A percentile compares a stretch with the other conserved stretches of the same genome.
Conservation (phyloP, 805 yeast species). For the Yarrowia divulgata region DNA sequence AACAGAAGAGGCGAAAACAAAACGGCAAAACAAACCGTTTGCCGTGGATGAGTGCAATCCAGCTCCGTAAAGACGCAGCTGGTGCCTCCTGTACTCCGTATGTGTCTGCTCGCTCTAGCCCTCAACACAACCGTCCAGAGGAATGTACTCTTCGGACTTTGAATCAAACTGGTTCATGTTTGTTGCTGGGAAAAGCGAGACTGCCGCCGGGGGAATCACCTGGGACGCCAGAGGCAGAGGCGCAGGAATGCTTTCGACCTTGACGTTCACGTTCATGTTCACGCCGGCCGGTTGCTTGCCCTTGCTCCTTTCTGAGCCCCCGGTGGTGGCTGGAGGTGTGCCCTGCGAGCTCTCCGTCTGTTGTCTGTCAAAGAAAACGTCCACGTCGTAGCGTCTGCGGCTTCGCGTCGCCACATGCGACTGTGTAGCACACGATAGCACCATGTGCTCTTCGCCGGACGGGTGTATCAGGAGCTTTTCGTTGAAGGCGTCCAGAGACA, state of each 20-base stretch:
- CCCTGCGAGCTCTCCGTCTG: background rate
- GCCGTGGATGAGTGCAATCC: too few relatives aligned
- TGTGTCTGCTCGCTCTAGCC: background rate
- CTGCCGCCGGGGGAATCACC: background rate
- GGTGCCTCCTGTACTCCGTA: too few relatives aligned
- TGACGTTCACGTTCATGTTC: background rate
- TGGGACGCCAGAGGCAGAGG: background rate
- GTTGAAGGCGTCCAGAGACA: constrained; percentile 35
- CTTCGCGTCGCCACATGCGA: constrained; percentile 33
- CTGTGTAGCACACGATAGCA: constrained; percentile 20
- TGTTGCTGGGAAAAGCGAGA: constrained; percentile 23
- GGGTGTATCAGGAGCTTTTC: constrained; percentile 34
- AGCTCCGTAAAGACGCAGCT: too few relatives aligned
- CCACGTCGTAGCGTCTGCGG: constrained; percentile 34
- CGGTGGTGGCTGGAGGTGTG: background rate
- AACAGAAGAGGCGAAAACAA: too few relatives aligned
- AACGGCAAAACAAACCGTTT: too few relatives aligned
- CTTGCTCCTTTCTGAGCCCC: background rate
- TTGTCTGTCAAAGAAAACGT: constrained; percentile 32
- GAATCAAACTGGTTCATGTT: constrained; percentile 38
- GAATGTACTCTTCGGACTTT: constrained; percentile 30
- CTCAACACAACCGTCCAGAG: constrained; percentile 18
- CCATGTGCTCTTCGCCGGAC: constrained; percentile 32
- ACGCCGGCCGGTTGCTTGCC: constrained; percentile 10
- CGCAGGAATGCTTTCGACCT: constrained; percentile 1